These are phyloP conservation scores for Papiliotrema nemorosa DNA, from an alignment of 1,284 basidiomycete species.

Conservation along the genomic window DNA sequence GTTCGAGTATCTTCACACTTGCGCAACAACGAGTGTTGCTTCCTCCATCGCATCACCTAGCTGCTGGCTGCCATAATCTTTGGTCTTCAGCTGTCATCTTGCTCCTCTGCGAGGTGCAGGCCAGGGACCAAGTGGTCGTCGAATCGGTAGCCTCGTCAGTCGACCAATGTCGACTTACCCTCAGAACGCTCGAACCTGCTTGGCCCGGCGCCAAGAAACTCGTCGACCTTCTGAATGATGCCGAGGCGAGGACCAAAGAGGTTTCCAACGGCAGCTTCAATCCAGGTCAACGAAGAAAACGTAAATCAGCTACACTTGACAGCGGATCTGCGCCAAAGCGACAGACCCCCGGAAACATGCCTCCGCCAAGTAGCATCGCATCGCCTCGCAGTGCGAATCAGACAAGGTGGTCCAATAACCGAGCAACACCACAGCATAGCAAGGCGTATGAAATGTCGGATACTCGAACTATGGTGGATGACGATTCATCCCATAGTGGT, in stretches of 20 bases:
- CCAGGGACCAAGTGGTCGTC: slow-evolving; percentile 62
- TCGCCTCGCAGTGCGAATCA: not conserved
- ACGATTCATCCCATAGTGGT: slow-evolving; percentile 1
- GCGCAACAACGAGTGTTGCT: slow-evolving; percentile 79
- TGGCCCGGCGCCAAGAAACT: slow-evolving; percentile 87
- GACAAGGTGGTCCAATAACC: no score
- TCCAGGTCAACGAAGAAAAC: slow-evolving; percentile 19
- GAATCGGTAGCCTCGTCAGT: slow-evolving; percentile 76
- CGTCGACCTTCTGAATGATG: slow-evolving; percentile 53
- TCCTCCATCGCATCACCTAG: slow-evolving; percentile 79
- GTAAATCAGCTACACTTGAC: slow-evolving; percentile 12
- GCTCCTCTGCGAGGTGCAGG: slow-evolving; percentile 80
- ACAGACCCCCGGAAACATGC: slow-evolving; percentile 1
- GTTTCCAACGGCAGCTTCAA: slow-evolving; percentile 18
- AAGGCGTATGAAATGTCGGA: slow-evolving; percentile 27
- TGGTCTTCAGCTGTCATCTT: slow-evolving; percentile 87
- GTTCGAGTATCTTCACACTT: slow-evolving; percentile 65
- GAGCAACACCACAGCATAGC: not conserved
- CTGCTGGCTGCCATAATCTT: slow-evolving; percentile 85
- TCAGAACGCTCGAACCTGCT: slow-evolving; percentile 76
- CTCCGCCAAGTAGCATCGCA: not conserved
- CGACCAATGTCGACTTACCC: slow-evolving; percentile 63
- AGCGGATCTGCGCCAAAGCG: not conserved
- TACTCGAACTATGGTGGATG: slow-evolving; percentile 18
- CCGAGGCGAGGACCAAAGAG: slow-evolving; percentile 43